Evolutionary conservation across 352 stramenopile species (phyloP).

Genomic region (Globisporangium spiculum): DNA sequence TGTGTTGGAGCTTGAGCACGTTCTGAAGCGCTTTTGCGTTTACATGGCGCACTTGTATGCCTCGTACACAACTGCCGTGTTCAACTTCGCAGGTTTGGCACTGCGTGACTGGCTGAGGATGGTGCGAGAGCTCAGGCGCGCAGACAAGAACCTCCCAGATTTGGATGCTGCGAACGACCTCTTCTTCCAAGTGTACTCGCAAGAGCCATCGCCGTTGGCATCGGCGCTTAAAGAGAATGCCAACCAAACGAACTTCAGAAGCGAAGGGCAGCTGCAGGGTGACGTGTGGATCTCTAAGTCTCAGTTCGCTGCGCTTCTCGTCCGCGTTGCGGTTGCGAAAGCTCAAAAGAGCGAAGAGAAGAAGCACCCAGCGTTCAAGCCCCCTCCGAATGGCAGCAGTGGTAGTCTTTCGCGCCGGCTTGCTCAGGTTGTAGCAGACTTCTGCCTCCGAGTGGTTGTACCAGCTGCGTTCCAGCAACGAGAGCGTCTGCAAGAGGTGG

Average conservation of each 20-base stretch:
- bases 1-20: constrained; percentile 28
- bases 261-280: background rate
- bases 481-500: constrained; percentile 17
- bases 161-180: background rate
- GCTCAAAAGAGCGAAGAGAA: background rate
- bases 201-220: background rate
- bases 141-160: constrained; percentile 25
- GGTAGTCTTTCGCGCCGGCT: constrained; percentile 5
- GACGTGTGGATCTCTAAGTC: constrained; percentile 15
- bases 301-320: constrained; percentile 20
- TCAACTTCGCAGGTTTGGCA: constrained; percentile 21
- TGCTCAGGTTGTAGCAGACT: constrained; percentile 35
- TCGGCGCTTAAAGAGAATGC: background rate
- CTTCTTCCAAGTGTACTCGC: constrained; percentile 9
- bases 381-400: background rate
- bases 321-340: constrained; percentile 8
- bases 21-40: constrained; percentile 40
- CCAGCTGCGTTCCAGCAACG: constrained; percentile 18
- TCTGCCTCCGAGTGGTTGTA: constrained; percentile 39
- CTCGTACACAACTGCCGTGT: constrained; percentile 28
- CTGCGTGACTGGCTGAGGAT: constrained; percentile 32
- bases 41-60: constrained; percentile 46
- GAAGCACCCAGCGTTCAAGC: background rate
- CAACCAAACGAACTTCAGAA: background rate
- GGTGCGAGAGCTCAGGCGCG: constrained; percentile 29